These are phyloP conservation scores for peach (Prunus persica) DNA, from an alignment of 306 rosid species.

Conservation along the genomic window Prunus_persica_NCBIv2 NC_034013.1:484001-484500, in stretches of 20 bases:
- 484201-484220: slow-evolving; percentile 95
- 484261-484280: not conserved
- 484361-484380: slow-evolving; percentile 97
- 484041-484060: slow-evolving; percentile 59
- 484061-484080: slow-evolving; percentile 53
- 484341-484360: slow-evolving; percentile 66
- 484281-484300: not conserved
- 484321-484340: not conserved
- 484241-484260: not conserved
- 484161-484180: slow-evolving; percentile 71
- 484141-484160: not conserved
- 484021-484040: slow-evolving; percentile 68
- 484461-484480: slow-evolving; percentile 37
- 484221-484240: slow-evolving; percentile 65
- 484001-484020: slow-evolving; percentile 89
- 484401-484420: slow-evolving; percentile 93
- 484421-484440: slow-evolving; percentile 94
- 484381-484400: slow-evolving; percentile 73
- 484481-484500: not conserved
- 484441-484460: slow-evolving; percentile 91
- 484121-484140: not conserved
- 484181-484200: slow-evolving; percentile 98
- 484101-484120: not conserved
- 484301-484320: not conserved
- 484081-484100: not conserved